Evolutionary conservation across 2,329 filamentous ascomycete genomes (phyloP).

Genomic region (Pseudogymnoascus sp.): DNA sequence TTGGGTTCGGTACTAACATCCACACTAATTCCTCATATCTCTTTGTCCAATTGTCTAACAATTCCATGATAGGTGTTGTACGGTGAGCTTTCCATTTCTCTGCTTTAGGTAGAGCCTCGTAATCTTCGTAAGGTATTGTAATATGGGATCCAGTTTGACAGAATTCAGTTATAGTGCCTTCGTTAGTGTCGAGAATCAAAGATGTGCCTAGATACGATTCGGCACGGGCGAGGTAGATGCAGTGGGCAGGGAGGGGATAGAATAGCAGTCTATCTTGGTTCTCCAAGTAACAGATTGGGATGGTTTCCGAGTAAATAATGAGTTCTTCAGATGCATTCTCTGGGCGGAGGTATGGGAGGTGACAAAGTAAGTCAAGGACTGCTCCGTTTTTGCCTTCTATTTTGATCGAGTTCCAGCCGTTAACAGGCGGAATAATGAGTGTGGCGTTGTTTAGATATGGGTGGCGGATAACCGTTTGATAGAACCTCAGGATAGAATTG

Average conservation of each 20-base stretch:
- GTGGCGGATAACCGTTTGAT: background rate
- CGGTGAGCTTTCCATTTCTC: slow-evolving; percentile 4
- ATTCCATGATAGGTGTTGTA: background rate
- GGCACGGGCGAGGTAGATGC: background rate
- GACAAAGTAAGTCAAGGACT: background rate
- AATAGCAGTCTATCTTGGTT: background rate
- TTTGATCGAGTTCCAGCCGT: background rate
- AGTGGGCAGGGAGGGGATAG: background rate
- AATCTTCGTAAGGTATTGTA: background rate
- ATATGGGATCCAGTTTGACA: background rate
- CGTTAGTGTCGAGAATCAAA: background rate
- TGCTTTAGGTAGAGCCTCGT: slow-evolving; percentile 1
- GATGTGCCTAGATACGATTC: background rate
- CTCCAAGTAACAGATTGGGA: background rate
- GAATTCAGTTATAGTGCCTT: slow-evolving; percentile 7
- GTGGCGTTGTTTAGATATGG: background rate
- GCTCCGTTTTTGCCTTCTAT: slow-evolving; percentile 2
- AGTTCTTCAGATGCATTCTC: background rate
- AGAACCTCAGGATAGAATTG: background rate
- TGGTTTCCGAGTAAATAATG: background rate
- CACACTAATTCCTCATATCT: background rate
- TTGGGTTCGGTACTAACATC: background rate
- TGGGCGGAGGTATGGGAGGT: slow-evolving; percentile 1
- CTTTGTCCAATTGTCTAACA: background rate
- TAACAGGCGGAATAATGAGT: background rate